Evolutionary conservation across 108 stramenopile genomes (phyloP), one percentile per base, ranked within the genome.

Genomic region (Asterionellopsis glacialis): DNA sequence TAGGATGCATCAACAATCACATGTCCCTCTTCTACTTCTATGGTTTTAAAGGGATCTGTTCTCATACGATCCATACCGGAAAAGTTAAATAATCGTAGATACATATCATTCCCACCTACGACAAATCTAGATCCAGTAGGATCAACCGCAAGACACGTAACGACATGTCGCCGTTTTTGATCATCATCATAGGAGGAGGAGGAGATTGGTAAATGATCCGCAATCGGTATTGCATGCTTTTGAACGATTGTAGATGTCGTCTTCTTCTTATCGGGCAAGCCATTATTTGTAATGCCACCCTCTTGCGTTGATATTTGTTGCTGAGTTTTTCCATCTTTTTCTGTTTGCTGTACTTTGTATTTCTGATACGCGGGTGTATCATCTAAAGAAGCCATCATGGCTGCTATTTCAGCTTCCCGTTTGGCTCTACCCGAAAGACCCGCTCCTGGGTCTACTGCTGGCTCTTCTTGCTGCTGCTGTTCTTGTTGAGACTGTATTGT

Each of bases 101-200:
- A 66, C 15, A 72, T 73, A 52, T 94, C 92, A 62, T 73, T 63
- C 45, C 80, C 75, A n/a, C 86, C 95, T 11, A 88, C 73, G 28
- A 81, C 83, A 59, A 96, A 82, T 14, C 95, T 76, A 15, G 85
- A 65, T n/a, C 93, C 93, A 1, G 91, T 71, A 25, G 85, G 90
- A 54, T 96, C 95, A 60, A 93, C 57, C 6, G 68, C 69, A 15
- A 67, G 11, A 13, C 50, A 61, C 15, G 72, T 67, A 28, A 63
- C 43, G 12, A 16, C 25, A 49, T 55, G 39, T 26, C 39, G 28
- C 5, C 16, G n/a, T 4, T 22, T 1, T 7, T 54, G 15, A 5
- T 5, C 53, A n/a, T 16, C 23, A 40, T 21, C 23, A n/a, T n/a
- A n/a, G 25, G 25, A 54, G 6, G 12, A 13, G 22, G 55, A 22